Evolutionary conservation across 441 rosid genomes (phyloP), one percentile per base, ranked within the genome.

Genomic region (Manihot esculenta): DNA sequence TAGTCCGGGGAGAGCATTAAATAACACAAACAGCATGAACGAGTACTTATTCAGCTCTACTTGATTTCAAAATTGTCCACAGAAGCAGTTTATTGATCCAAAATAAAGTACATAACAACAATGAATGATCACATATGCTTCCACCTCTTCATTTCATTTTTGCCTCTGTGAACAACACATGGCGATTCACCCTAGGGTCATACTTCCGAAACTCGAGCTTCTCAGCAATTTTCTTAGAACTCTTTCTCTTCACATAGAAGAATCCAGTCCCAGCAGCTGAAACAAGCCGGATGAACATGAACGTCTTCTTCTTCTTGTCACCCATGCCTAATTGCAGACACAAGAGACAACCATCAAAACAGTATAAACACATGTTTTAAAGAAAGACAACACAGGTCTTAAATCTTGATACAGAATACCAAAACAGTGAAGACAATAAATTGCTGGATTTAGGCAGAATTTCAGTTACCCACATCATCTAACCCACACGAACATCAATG

Each of bases 181-280:
- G 98, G 47, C 93, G 93, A 74, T 92, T 89, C 30, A 94, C 98
- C 10, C 94, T 86, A 44, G 97, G 98, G 69, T 91, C 99, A 42
- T 86, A 94, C 65, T 94, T 94, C 23, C 97, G 89, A 71, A 92
- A 94, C 83, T 92, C 97, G 13, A 94, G 97, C 79, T 94, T 94
- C 85, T 94, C 97, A 24, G 78, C 73, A 30, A 89, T 78, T 64
- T 86, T 89, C 74, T 89, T 88, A 5, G 89, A 80, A 72, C 96
- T 94, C 87, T 92, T 94, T 88, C 84, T 85, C 88, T 90, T 89
- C 65, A 90, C 99, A 56, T 92, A 92, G 85, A 94, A 94, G 88
- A 94, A 94, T 33, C 97, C 98, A 44, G 94, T 92, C 62, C 99
- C 98, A 27, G 99, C 99, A 41, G 97, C 92, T 0, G 99, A 94